Base-by-base conservation (phyloP, 257 asterid species). In the Solanum corneliomulleri region DNA sequence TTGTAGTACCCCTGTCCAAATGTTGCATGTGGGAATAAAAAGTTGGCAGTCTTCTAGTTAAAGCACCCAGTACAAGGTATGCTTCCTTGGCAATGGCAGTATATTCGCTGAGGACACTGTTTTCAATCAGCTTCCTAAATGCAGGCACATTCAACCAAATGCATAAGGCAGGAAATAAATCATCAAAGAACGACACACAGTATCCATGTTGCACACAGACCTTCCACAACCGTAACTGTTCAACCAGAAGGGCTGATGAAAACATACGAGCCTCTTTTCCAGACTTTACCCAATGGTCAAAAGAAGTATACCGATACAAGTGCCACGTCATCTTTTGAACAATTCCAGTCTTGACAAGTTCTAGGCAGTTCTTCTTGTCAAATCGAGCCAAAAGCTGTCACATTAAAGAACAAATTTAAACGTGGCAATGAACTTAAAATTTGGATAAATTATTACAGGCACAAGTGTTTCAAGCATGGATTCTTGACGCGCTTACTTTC, bases 141-240 rank as follows among this genome's bases (percentile, higher is more conserved):
- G 91, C 72, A 86, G 99, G 98, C 20, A 91, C 92, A 85, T 90
- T 90, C 92, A 97, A 84, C 99, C 99, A 96, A 76, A 91, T 91
- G 89, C 94, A 92, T 82, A 97, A 87, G 87, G 96, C 91, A 31
- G 98, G 90, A 88, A 94, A 94, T 37, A 96, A 85, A 86, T 93
- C 93, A 25, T 94, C 85, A 90, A 94, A 94, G 87, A 93, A 93
- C 37, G 98, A 94, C 62, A 93, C 91, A 89, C 90, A 90, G 87
- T 90, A 91, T 68, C 99, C 98, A 66, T 95, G 92, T 70, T 70
- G 90, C 71, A 95, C 85, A 87, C 95, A 93, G 91, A 93, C 98
- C 92, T 90, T 95, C 97, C 94, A 96, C 39, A 97, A 88, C 56
- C 98, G 97, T 85, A 96, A 92, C 88, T 95, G 99, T 88, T 97